Percentiles rank a stretch among this genome's conserved stretches.
Evolutionary conservation across 495 filamentous ascomycete species (phyloP).

Genomic region (Geopyxis carbonaria): DNA sequence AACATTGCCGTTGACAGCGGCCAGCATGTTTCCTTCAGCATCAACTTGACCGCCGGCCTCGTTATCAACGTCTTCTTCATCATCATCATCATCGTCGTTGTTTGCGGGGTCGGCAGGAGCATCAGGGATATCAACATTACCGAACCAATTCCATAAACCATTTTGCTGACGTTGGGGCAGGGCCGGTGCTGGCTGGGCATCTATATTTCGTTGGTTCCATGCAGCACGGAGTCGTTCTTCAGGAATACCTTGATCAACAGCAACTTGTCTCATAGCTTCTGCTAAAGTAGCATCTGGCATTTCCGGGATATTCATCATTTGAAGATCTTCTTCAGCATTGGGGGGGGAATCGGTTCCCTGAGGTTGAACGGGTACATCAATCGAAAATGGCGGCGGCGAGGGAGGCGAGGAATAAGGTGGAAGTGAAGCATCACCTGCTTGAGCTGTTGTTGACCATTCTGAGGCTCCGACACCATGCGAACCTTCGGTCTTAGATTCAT

Average conservation of each 20-base stretch:
- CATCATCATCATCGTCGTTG: neutral
- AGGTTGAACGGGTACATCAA: no score
- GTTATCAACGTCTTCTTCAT: neutral
- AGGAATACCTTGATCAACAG: no score
- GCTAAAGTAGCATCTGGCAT: no score
- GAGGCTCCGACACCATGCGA: conserved; percentile 3
- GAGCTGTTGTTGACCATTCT: conserved; percentile 4
- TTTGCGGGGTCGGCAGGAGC: no score
- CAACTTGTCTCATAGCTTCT: no score
- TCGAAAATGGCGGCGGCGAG: neutral
- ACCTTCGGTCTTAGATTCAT: conserved; percentile 12
- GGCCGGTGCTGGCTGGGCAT: neutral
- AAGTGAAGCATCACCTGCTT: conserved; percentile 1
- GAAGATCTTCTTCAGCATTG: no score
- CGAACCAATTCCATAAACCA: neutral
- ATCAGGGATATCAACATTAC: no score
- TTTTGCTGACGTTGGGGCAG: neutral
- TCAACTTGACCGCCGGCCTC: conserved; percentile 3
- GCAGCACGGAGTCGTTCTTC: neutral
- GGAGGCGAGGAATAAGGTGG: conserved; percentile 1
- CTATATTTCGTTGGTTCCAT: neutral
- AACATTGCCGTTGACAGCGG: conserved; percentile 1
- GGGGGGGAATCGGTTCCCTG: no score
- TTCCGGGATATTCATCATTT: no score
- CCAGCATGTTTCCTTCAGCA: neutral